Conservation (phyloP, 306 rosid species). For the Gillenia trifoliata region DNA sequence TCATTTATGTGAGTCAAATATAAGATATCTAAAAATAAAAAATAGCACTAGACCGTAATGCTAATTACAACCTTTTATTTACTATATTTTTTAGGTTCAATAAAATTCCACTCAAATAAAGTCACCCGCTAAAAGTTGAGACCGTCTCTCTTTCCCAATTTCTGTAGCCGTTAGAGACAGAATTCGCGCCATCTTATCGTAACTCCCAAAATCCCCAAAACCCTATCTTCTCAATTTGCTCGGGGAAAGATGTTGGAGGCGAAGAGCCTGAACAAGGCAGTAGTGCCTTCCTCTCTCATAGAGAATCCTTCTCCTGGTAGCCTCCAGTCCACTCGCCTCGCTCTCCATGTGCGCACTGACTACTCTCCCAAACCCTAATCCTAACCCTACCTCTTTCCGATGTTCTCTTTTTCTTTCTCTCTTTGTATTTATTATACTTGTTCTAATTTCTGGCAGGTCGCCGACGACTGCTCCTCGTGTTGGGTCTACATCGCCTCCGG, state of each 20-base stretch:
- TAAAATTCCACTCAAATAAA: too few relatives aligned
- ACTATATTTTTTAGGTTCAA: too few relatives aligned
- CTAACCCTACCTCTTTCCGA: not conserved
- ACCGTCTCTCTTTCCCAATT: not conserved
- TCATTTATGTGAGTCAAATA: too few relatives aligned
- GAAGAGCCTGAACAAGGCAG: constrained; percentile 61
- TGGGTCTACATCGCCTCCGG: constrained; percentile 82
- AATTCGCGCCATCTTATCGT: not conserved
- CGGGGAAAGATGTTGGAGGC: constrained; percentile 43
- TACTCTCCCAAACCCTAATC: not conserved
- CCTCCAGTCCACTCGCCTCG: constrained; percentile 77
- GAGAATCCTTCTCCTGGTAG: constrained; percentile 75
- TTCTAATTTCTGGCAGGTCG: constrained; percentile 30
- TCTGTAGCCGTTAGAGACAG: not conserved
- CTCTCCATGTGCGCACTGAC: constrained; percentile 47
- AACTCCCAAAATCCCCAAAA: not conserved
- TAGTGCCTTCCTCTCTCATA: constrained; percentile 61
- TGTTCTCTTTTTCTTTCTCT: too few relatives aligned
- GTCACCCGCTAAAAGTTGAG: not conserved
- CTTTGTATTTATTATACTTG: not conserved
- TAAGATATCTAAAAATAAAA: too few relatives aligned
- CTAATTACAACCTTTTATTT: too few relatives aligned
- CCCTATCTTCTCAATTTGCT: not conserved
- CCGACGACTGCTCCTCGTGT: constrained; percentile 36
- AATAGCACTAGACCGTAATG: too few relatives aligned